Evolutionary conservation across 805 yeast species (phyloP), one percentile per base, ranked within the genome.

Genomic region (Teunomyces cretensis): DNA sequence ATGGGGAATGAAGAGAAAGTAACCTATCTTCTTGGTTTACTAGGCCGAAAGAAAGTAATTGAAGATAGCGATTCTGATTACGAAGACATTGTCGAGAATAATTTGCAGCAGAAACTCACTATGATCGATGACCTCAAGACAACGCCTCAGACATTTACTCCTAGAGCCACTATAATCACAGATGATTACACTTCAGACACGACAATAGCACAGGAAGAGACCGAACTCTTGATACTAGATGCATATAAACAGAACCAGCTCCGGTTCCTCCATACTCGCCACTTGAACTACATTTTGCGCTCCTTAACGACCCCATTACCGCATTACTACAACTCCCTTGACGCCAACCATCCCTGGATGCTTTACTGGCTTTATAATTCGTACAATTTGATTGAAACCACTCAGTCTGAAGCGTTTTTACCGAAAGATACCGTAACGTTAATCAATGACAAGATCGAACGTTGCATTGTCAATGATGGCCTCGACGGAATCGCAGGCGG

Each of bases 341-440:
- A 92, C 63, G 94, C 97, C 0, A 86, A 94, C n/a, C 90, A 85
- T 48, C 83, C 96, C 0, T 94, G 98, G 98, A 67, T 92, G 57
- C 47, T 87, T 1, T 92, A 86, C 60, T 94, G 99, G 99, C 65
- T 84, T 6, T 59, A 78, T 37, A 89, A 88, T 58, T 72, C 67
- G 4, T 52, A 55, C 24, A 32, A 37, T 9, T 28, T 67, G 17
- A 44, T 68, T 9, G 39, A 17, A 2, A 36, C 30, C 1, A 13
- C 43, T 7, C 44, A 47, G 22, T 19, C 28, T 3, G 22, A 32
- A 15, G 12, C 39, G 17, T 30, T 39, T 12, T 46, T 40, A 83
- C 38, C 38, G 7, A 0, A 54, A 74, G 75, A 75, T 7, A 52
- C 48, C 1, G 46, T 70, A 1, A 27, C 45, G 51, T 2, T 62